These are phyloP conservation scores for Citrullus amarus DNA, from an alignment of 306 rosid species.

Conservation along the genomic window DNA sequence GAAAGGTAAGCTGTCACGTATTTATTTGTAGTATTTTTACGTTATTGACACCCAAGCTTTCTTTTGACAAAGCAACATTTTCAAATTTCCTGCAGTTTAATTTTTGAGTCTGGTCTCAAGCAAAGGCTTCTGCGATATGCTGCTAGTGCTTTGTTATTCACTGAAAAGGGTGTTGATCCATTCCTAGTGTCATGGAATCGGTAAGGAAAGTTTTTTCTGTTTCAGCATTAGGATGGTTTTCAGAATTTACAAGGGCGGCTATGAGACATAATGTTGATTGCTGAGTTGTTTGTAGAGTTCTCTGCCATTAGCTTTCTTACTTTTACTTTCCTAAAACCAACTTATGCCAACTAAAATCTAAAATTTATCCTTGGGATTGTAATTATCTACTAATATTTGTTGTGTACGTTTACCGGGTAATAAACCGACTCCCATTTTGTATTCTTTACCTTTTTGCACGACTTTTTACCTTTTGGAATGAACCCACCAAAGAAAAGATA, in stretches of 20 bases:
- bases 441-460: background rate
- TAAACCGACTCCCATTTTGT: background rate
- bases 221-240: background rate
- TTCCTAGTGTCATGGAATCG: constrained; percentile 97
- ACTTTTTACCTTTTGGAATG: background rate
- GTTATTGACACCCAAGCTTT: constrained; percentile 7
- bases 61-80: constrained; percentile 8
- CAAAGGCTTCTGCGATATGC: constrained; percentile 72
- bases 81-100: constrained; percentile 46
- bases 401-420: background rate
- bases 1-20: constrained; percentile 58
- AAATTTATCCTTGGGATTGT: background rate
- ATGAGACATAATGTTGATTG: background rate
- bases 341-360: background rate
- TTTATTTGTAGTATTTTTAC: constrained; percentile 10
- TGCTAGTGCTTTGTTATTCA: constrained; percentile 85
- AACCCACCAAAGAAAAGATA: background rate
- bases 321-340: background rate
- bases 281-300: background rate
- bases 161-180: constrained; percentile 87
- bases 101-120: constrained; percentile 93
- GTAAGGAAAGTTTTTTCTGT: constrained; percentile 27
- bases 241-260: background rate
- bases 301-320: background rate
- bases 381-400: background rate